phyloP scores from a whole-genome alignment of 306 rosid species.

The Corylus heterophylla region DNA sequence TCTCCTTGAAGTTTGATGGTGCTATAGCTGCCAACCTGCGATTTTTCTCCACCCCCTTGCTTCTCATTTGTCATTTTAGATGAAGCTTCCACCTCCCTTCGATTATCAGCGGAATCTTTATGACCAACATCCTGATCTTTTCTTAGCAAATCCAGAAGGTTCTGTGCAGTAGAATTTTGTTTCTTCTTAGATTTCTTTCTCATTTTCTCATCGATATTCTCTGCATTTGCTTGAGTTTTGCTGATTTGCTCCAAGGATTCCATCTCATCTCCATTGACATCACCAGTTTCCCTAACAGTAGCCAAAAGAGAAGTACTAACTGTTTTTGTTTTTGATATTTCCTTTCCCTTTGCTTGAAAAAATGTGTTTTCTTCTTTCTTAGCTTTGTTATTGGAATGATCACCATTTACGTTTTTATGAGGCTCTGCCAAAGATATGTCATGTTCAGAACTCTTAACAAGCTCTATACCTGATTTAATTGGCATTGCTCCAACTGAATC shows the following conservation, averaged over 20 bases:
- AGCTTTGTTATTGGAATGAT: slow-evolving; percentile 32
- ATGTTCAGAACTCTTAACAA: slow-evolving; percentile 32
- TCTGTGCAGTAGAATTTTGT: slow-evolving; percentile 33
- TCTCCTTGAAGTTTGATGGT: slow-evolving; percentile 11
- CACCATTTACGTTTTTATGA: slow-evolving; percentile 30
- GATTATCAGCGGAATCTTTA: slow-evolving; percentile 30
- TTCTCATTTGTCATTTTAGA: slow-evolving; percentile 22
- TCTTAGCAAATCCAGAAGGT: slow-evolving; percentile 30
- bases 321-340: slow-evolving; percentile 27
- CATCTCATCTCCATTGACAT: slow-evolving; percentile 24
- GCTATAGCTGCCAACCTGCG: not conserved
- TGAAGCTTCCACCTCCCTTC: slow-evolving; percentile 16
- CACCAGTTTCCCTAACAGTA: slow-evolving; percentile 27
- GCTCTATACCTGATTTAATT: slow-evolving; percentile 17
- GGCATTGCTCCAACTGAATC: slow-evolving; percentile 29
- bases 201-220: slow-evolving; percentile 36
- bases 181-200: slow-evolving; percentile 51
- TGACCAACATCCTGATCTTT: slow-evolving; percentile 34
- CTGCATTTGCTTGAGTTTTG: slow-evolving; percentile 37
- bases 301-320: slow-evolving; percentile 22
- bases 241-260: slow-evolving; percentile 34
- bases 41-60: slow-evolving; percentile 17
- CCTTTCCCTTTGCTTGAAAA: slow-evolving; percentile 40
- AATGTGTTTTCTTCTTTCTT: slow-evolving; percentile 32
- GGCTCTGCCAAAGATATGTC: slow-evolving; percentile 30